Evolutionary conservation across 2,329 filamentous ascomycete genomes (phyloP).

Genomic region (Arthrobotrys conoides): DNA sequence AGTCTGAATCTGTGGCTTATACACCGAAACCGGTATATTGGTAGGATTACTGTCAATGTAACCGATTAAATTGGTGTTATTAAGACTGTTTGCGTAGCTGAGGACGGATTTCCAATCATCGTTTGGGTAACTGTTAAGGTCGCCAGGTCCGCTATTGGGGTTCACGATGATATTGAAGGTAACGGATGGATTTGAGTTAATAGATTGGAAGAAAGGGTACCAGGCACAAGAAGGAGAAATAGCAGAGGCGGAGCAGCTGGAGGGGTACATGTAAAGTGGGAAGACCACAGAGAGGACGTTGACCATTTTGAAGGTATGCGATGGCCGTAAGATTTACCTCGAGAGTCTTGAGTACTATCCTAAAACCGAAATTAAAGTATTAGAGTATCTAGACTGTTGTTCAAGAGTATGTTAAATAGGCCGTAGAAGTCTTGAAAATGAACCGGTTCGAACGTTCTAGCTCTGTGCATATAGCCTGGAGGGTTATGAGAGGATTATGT

Average conservation of each 20-base stretch:
- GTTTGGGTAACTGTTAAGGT: slow-evolving; percentile 20
- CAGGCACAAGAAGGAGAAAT: slow-evolving; percentile 19
- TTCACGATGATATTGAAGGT: slow-evolving; percentile 45
- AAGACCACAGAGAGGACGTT: slow-evolving; percentile 42
- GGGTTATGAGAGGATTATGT: slow-evolving; percentile 32
- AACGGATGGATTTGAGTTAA: slow-evolving; percentile 28
- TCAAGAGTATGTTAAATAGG: too few species aligned
- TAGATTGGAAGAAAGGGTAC: slow-evolving; percentile 45
- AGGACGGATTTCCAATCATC: slow-evolving; percentile 42
- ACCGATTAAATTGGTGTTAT: slow-evolving; percentile 41
- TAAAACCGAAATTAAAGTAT: too few species aligned
- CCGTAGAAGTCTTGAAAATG: background rate
- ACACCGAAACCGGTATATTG: slow-evolving; percentile 8
- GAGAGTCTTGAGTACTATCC: too few species aligned
- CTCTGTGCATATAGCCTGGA: too few species aligned
- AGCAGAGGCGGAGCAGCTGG: slow-evolving; percentile 17
- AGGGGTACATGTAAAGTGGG: slow-evolving; percentile 44
- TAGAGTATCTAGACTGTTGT: too few species aligned
- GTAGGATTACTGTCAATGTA: slow-evolving; percentile 45
- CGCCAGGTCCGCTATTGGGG: slow-evolving; percentile 33
- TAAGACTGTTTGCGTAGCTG: slow-evolving; percentile 30
- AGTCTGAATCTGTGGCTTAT: slow-evolving; percentile 36
- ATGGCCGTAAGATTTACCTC: too few species aligned
- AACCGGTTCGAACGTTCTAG: too few species aligned
- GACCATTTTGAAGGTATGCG: slow-evolving; percentile 19